These are phyloP conservation scores for Marchantia paleacea DNA, from an alignment of 225 moss, liverwort and hornwort species.

Conservation along the genomic window DNA sequence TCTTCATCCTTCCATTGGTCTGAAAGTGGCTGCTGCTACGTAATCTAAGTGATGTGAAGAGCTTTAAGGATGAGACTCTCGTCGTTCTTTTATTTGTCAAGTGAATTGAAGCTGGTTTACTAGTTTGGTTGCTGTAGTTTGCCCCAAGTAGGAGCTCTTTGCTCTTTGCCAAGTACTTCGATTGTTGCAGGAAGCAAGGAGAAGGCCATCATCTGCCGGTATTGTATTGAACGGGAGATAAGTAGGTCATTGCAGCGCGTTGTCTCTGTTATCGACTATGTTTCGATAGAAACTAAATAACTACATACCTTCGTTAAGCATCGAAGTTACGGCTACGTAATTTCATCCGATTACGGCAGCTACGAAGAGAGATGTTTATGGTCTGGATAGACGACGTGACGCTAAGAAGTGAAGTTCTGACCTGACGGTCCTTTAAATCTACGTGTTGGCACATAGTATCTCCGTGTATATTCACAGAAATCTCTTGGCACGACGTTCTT, in stretches of 20 bases:
- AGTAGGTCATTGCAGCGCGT: neutral
- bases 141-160: neutral
- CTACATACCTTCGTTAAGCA: neutral
- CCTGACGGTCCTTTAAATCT: neutral
- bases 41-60: too few relatives aligned
- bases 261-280: neutral
- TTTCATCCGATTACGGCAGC: neutral
- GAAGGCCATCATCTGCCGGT: slow-evolving; percentile 37
- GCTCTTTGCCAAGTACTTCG: neutral
- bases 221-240: slow-evolving; percentile 1
- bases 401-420: neutral
- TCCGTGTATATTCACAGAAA: neutral
- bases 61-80: too few relatives aligned
- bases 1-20: too few relatives aligned
- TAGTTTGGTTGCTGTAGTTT: neutral
- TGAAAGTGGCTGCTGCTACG: too few relatives aligned
- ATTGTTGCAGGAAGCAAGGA: slow-evolving; percentile 29
- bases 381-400: neutral
- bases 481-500: neutral
- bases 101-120: too few relatives aligned
- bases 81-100: too few relatives aligned
- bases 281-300: neutral
- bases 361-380: too few relatives aligned
- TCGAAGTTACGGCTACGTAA: neutral
- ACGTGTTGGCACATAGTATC: neutral